Base-by-base conservation (phyloP, 352 stramenopile species). In the Phytophthora cryptogea region DNA sequence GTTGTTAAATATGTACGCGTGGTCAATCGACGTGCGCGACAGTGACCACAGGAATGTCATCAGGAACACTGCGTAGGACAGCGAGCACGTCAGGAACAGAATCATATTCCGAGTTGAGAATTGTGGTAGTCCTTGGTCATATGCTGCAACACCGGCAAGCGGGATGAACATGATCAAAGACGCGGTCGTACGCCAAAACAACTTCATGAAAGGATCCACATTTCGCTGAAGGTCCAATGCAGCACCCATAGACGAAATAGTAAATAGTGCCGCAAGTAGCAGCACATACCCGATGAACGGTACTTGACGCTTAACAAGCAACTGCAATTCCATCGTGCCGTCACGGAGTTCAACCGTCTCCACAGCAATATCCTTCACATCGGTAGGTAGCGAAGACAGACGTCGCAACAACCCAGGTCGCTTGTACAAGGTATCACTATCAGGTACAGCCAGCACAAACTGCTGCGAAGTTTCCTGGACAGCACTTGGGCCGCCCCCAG, bases 1-100 rank as follows among this genome's bases (percentile, higher is more conserved):
- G 53, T 93, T 95, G 71, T 95, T 93, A 76, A 93, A 92, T 59
- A 93, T 92, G 52, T 91, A 93, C 53, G 82, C 86, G 59, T 92
- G 83, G 43, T 83, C 78, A 55, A 91, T 89, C 6, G 83, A 93
- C 42, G 86, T 93, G 63, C 87, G 80, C 33, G 70, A 75, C 13
- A 95, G 60, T 10, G 86, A 76, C 80, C 83, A 91, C 32, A 95
- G 47, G 54, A 92, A 93, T 30, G 83, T 93, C 75, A 84, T 88
- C 33, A 92, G 62, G 56, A 90, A 94, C 30, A 94, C 73, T 28
- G 83, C 70, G 59, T 92, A 90, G 23, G 80, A 76, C 8, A 92
- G 47, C 46, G 75, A 86, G 54, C 79, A 90, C 45, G 76, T 71
- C 48, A 89, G 26, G 46, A 90, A 88, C 41, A 83, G 69, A 35